These are phyloP conservation scores for Trichopus zeylanicus DNA, from an alignment of 116 monocot genomes.

Conservation along the genomic window DNA sequence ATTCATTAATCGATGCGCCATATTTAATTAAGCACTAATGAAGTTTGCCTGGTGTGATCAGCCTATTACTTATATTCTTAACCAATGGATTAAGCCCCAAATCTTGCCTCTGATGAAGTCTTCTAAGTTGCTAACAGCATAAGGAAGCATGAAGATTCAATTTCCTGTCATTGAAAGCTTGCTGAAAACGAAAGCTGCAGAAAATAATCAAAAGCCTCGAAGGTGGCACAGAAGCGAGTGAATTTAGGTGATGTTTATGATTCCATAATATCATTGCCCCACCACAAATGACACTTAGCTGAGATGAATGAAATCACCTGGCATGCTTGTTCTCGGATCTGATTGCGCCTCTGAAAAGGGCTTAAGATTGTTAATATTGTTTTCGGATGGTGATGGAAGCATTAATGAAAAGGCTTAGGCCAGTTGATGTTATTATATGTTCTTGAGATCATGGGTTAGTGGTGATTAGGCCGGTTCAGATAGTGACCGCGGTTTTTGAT, in stretches of 20 bases:
- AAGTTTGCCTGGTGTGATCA: background rate
- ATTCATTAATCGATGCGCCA: background rate
- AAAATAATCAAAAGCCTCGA: background rate
- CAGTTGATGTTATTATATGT: no score
- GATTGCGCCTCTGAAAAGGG: constrained; percentile 3
- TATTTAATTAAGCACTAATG: background rate
- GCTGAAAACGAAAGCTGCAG: background rate
- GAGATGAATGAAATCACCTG: constrained; percentile 6
- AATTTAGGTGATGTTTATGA: background rate
- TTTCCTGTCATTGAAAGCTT: background rate
- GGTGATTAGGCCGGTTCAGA: no score
- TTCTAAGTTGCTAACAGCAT: background rate
- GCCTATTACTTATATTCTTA: background rate
- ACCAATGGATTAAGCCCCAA: background rate
- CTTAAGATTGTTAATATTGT: background rate
- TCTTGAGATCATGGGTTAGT: no score
- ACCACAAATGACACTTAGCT: background rate
- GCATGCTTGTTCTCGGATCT: background rate
- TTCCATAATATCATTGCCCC: background rate
- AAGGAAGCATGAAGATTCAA: background rate
- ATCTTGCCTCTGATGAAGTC: background rate
- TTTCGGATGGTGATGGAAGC: constrained; percentile 6
- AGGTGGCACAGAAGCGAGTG: constrained; percentile 2
- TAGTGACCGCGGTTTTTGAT: no score
- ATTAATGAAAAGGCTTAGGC: background rate